Evolutionary conservation across 257 asterid species (phyloP).

Genomic region (Solanum appendiculatum): DNA sequence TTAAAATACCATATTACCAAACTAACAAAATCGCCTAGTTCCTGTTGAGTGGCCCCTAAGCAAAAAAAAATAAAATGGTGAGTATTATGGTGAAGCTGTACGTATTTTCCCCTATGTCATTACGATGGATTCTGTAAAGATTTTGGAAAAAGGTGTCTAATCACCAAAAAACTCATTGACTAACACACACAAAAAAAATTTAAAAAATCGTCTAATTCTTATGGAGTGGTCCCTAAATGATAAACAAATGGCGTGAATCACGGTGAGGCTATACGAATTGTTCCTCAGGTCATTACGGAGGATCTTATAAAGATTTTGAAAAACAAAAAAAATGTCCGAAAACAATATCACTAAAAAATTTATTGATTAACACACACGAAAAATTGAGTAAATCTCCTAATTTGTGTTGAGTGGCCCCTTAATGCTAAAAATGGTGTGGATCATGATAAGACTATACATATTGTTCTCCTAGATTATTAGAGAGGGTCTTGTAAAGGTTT

Average conservation of each 20-base stretch:
- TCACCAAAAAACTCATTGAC: no score
- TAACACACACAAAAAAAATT: no score
- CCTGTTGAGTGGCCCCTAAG: neutral
- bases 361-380: neutral
- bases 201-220: neutral
- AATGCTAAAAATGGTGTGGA: neutral
- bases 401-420: neutral
- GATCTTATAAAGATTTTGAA: neutral
- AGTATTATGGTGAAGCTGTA: neutral
- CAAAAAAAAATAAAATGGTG: neutral
- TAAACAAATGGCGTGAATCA: neutral
- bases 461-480: neutral
- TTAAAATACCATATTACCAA: neutral
- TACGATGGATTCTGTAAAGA: neutral
- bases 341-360: no score
- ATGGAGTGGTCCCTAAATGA: neutral
- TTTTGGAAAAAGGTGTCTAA: no score
- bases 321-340: no score
- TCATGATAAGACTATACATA: neutral
- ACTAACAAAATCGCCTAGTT: neutral
- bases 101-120: neutral
- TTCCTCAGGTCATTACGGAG: neutral
- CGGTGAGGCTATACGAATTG: neutral
- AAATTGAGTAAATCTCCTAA: neutral
- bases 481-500: neutral